Evolutionary conservation across 495 filamentous ascomycete genomes (phyloP), one percentile per base, ranked within the genome.

Genomic region (Podospora tetraspora): DNA sequence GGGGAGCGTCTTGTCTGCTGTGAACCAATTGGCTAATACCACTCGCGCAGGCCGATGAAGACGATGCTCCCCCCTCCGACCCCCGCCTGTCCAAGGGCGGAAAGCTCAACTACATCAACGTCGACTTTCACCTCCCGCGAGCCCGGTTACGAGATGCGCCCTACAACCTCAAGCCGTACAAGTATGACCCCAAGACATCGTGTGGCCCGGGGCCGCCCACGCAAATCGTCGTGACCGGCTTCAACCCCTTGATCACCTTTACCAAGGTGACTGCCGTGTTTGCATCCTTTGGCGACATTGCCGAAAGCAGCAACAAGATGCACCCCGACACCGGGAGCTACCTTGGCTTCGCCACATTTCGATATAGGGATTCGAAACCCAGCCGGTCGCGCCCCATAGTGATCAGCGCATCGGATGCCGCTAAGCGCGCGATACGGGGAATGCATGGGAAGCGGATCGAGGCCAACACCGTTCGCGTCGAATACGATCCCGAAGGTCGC

Each of bases 301-400:
- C 90, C 43, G 90, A 92, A 70, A 89, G 95, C 68, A 91, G 90
- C 70, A 96, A 97, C 72, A 91, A 93, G 75, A 92, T 94, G 63
- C 90, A 98, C 76, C 95, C 95, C 7, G 89, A 91, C 56, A 97
- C 92, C 19, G 96, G 95, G 12, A 96, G 90, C 68, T 95, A 92
- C 71, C 85, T 99, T 1, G 95, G 95, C 2, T 91, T 99, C 72
- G 96, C 92, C 63, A 90, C 91, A 21, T 90, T 99, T 74, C 88
- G 90, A 69, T 99, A 96, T 79, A 88, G 89, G 74, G 94, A 97
- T 70, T 86, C 84, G 23, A 82, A 79, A 66, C 84, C 86, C 5
- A 79, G 70, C 57, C 75, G 69, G 1, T 69, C 71, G 22, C 78
- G 83, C 76, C 74, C 86, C 77, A 60, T 85, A 12, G 71, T 84